Evolutionary conservation across 805 yeast genomes (phyloP).

Genomic region (Brettanomyces sp.): DNA sequence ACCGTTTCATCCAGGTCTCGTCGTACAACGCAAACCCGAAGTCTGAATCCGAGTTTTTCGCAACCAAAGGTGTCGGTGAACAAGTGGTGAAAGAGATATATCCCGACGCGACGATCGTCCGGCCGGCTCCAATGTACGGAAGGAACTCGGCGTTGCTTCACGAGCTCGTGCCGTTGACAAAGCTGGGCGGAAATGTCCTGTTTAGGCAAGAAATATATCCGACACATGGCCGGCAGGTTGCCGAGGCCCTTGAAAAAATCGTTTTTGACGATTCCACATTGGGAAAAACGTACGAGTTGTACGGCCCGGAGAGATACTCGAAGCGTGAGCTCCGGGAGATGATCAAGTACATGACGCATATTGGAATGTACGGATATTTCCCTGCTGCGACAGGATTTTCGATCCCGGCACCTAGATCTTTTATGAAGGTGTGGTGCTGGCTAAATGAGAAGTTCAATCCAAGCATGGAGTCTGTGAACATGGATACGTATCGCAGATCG

Average conservation of each 20-base stretch:
- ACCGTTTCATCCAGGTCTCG: constrained; percentile 72
- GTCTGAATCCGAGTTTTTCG: constrained; percentile 61
- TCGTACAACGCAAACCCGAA: constrained; percentile 64
- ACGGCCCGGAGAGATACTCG: constrained; percentile 60
- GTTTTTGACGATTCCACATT: constrained; percentile 74
- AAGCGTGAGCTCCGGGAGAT: constrained; percentile 58
- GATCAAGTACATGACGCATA: constrained; percentile 41
- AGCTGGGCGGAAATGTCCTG: constrained; percentile 58
- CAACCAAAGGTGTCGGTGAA: constrained; percentile 76
- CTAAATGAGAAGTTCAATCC: constrained; percentile 40
- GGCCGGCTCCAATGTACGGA: constrained; percentile 78
- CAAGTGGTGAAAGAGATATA: constrained; percentile 53
- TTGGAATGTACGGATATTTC: constrained; percentile 26
- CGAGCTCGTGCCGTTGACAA: constrained; percentile 44
- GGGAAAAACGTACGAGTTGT: constrained; percentile 67
- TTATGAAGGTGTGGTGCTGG: constrained; percentile 19
- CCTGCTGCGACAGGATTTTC: constrained; percentile 29
- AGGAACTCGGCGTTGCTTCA: constrained; percentile 63
- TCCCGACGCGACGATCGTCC: constrained; percentile 75
- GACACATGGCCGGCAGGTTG: constrained; percentile 70
- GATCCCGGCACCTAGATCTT: constrained; percentile 32
- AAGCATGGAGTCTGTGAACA: constrained; percentile 31
- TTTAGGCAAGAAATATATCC: constrained; percentile 61
- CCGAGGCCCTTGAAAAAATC: constrained; percentile 66
- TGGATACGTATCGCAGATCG: constrained; percentile 71